Conservation (phyloP, 306 rosid species). For the Malus fusca region DNA sequence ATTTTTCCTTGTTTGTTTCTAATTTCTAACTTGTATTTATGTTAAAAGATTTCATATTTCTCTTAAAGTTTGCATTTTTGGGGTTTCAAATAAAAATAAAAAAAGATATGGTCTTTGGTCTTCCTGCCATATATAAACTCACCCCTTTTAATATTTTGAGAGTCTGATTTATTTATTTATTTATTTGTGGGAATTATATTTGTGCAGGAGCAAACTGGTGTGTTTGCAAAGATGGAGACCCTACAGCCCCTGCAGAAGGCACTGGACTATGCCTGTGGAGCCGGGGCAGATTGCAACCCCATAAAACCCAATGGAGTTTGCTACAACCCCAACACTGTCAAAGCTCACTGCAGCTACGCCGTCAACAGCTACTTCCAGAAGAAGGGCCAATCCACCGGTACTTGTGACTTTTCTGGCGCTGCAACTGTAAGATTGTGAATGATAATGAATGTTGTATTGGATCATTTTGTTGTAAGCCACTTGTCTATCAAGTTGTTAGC, state of each 20-base stretch:
- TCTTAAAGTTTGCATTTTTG: not conserved
- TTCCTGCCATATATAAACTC: not conserved
- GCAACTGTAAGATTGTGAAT: constrained; percentile 13
- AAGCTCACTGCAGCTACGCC: constrained; percentile 71
- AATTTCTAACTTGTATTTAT: not conserved
- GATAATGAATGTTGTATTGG: too few species aligned
- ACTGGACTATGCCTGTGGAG: constrained; percentile 83
- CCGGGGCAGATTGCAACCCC: constrained; percentile 81
- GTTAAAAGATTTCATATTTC: not conserved
- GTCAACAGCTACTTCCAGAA: constrained; percentile 73
- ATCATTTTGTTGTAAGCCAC: too few species aligned
- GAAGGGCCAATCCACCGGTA: constrained; percentile 52
- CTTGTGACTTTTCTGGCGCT: constrained; percentile 80
- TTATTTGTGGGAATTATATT: not conserved
- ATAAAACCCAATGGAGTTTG: constrained; percentile 41
- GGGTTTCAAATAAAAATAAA: not conserved
- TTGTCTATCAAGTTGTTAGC: too few species aligned
- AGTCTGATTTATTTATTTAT: not conserved
- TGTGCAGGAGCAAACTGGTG: constrained; percentile 65
- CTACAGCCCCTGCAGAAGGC: constrained; percentile 48
- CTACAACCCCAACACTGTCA: constrained; percentile 58
- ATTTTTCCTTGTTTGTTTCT: not conserved
- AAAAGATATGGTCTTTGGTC: not conserved
- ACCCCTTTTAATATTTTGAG: not conserved
- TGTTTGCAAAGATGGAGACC: constrained; percentile 68